Base-by-base conservation (phyloP, 352 stramenopile species). In the Pythium aristosporum region DNA sequence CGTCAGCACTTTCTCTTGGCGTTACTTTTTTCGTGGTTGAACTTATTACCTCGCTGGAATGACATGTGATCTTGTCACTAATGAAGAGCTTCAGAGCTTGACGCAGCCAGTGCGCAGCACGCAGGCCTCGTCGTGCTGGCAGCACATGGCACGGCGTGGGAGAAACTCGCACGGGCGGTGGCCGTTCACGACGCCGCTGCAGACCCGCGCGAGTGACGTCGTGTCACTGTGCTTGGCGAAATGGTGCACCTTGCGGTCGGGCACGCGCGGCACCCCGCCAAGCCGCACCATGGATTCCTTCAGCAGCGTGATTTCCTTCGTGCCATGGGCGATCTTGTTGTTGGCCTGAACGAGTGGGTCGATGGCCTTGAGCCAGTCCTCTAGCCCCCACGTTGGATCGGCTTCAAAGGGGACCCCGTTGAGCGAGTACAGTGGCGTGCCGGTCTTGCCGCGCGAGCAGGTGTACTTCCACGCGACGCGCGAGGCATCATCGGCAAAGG, bases 91-190 rank as follows among this genome's bases (percentile, higher is more conserved):
- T 25, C 21, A 68, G 37, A 68, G 44, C 32, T 51, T 46, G 37
- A 59, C 20, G n/a, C 83, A 92, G 10, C 83, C 83, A 37, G 69
- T 57, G 51, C 75, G 77, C 59, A 91, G 67, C 46, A 92, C 78
- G 32, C 83, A 92, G 8, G 81, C 81, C 63, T 92, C 83, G 58
- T 85, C 18, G n/a, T 50, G n/a, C 52, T 79, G 65, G 71, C 83
- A 92, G 67, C 83, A 91, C 83, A 92, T 92, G 11, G 76, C 83
- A 44, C 77, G 74, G 2, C 79, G 79, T 0, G 81, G 75, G 1
- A 79, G 63, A 64, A 82, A 92, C 68, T 91, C 79, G 50, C 83
- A 92, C 34, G 79, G 74, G 39, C 81, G 83, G 23, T 70, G 70
- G 30, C 77, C 77, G 50, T 63, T 60, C 9, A 58, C 50, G 47